Evolutionary conservation across 257 asterid species (phyloP).

Genomic region (Ilex asprella): DNA sequence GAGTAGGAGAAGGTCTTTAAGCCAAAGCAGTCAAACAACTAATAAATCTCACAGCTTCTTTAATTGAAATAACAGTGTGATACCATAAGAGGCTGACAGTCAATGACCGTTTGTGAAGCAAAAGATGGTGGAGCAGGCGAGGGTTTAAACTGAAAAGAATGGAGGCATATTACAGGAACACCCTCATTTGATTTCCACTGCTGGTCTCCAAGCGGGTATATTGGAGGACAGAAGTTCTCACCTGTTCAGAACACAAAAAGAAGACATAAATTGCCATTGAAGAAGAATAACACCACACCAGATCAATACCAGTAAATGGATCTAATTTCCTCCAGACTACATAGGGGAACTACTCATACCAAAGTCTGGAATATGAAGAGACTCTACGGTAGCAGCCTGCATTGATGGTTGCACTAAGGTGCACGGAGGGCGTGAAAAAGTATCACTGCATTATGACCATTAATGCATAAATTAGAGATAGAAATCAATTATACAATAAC

Average conservation of each 20-base stretch:
- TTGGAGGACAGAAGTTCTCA: slow-evolving; percentile 77
- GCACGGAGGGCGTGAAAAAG: slow-evolving; percentile 90
- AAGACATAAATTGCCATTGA: slow-evolving; percentile 15
- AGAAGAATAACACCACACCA: slow-evolving; percentile 6
- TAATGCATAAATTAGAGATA: slow-evolving; percentile 5
- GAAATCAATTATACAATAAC: slow-evolving; percentile 6
- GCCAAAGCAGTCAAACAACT: background rate
- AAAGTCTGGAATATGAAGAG: slow-evolving; percentile 56
- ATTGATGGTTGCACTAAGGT: slow-evolving; percentile 84
- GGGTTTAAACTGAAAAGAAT: slow-evolving; percentile 79
- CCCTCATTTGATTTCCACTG: slow-evolving; percentile 49
- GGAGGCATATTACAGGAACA: slow-evolving; percentile 67
- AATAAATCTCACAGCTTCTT: slow-evolving; percentile 6
- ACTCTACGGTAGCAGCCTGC: slow-evolving; percentile 45
- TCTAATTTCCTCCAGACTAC: slow-evolving; percentile 13
- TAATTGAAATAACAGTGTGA: slow-evolving; percentile 8
- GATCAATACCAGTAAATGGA: slow-evolving; percentile 16
- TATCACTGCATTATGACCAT: slow-evolving; percentile 66
- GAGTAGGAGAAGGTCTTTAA: slow-evolving; percentile 16
- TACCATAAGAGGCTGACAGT: slow-evolving; percentile 90
- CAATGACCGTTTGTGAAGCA: slow-evolving; percentile 77
- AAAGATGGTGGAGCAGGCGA: slow-evolving; percentile 80
- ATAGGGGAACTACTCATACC: slow-evolving; percentile 40
- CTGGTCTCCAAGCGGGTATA: slow-evolving; percentile 83
- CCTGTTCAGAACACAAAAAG: slow-evolving; percentile 39